Evolutionary conservation across 2,329 filamentous ascomycete genomes (phyloP).

Genomic region (Whalleya microplaca): DNA sequence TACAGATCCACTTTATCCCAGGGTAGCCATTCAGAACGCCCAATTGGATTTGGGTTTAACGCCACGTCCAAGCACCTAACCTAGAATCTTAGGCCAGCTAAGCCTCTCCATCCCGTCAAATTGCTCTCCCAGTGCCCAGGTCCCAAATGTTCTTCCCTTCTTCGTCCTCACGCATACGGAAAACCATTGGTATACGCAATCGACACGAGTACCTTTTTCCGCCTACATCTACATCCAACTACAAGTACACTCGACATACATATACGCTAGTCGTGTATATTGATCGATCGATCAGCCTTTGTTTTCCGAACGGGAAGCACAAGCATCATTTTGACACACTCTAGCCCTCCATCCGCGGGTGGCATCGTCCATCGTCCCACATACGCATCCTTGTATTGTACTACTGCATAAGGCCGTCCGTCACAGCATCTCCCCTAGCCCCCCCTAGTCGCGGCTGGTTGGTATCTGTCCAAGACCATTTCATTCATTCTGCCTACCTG

Average conservation of each 20-base stretch:
- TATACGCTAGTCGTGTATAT: too few species aligned
- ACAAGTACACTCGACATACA: not conserved
- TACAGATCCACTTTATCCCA: too few species aligned
- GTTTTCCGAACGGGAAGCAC: conserved; percentile 19
- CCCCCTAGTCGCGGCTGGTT: conserved; percentile 20
- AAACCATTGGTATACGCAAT: too few species aligned
- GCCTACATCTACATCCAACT: conserved; percentile 14
- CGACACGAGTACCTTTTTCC: conserved; percentile 14
- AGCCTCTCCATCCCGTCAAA: too few species aligned
- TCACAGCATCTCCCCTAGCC: conserved; percentile 22
- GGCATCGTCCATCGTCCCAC: conserved; percentile 27
- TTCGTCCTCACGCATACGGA: too few species aligned
- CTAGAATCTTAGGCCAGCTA: too few species aligned
- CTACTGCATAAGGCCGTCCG: conserved; percentile 32
- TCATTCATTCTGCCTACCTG: conserved; percentile 10
- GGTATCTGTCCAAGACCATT: conserved; percentile 10
- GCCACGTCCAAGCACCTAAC: too few species aligned
- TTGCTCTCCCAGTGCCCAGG: too few species aligned
- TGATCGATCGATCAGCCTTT: not conserved
- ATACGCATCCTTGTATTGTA: conserved; percentile 24
- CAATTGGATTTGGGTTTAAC: too few species aligned
- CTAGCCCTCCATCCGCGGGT: conserved; percentile 15
- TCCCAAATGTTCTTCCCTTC: too few species aligned
- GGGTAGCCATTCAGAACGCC: too few species aligned
- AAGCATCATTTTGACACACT: conserved; percentile 25